phyloP scores from a whole-genome alignment of 768 basidiomycete species.

The Collybia mongolica region DNA sequence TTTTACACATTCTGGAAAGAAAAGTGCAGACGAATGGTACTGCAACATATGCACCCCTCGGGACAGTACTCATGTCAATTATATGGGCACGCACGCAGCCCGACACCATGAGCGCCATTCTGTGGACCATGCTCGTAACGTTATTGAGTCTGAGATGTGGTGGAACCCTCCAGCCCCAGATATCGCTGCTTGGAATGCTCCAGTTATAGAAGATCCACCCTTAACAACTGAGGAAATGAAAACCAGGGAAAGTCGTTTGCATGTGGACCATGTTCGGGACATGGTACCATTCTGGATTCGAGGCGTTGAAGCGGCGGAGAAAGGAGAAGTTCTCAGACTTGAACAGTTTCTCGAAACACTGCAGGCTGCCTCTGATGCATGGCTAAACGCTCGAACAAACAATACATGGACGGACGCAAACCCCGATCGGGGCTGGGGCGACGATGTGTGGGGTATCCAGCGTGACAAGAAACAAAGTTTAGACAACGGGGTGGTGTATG shows the following conservation, averaged over 20 bases:
- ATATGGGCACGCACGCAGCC: slow-evolving; percentile 21
- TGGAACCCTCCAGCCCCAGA: slow-evolving; percentile 18
- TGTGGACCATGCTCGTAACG: slow-evolving; percentile 14
- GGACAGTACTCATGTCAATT: slow-evolving; percentile 36
- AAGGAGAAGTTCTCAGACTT: slow-evolving; percentile 39
- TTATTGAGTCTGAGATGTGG: slow-evolving; percentile 17
- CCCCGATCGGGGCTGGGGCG: not conserved
- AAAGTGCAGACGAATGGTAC: slow-evolving; percentile 21
- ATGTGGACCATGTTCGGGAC: slow-evolving; percentile 47
- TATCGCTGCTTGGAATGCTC: slow-evolving; percentile 20
- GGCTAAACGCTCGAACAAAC: slow-evolving; percentile 12
- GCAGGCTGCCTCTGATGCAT: slow-evolving; percentile 24
- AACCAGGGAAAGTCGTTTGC: slow-evolving; percentile 24
- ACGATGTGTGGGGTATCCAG: not conserved
- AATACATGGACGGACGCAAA: slow-evolving; percentile 14
- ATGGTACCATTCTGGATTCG: slow-evolving; percentile 55
- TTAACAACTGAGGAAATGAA: slow-evolving; percentile 27
- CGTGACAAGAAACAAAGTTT: too few relatives aligned
- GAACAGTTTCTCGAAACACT: slow-evolving; percentile 45
- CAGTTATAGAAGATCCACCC: slow-evolving; percentile 15
- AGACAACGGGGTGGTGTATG: not conserved
- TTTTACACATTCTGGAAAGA: slow-evolving; percentile 19
- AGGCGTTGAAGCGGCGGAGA: slow-evolving; percentile 45
- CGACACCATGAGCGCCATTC: slow-evolving; percentile 24
- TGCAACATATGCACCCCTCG: slow-evolving; percentile 42